Percentiles rank a stretch among this genome's conserved stretches.
phyloP scores from a whole-genome alignment of 352 stramenopile genomes.

The Globisporangium iwayamae region DNA sequence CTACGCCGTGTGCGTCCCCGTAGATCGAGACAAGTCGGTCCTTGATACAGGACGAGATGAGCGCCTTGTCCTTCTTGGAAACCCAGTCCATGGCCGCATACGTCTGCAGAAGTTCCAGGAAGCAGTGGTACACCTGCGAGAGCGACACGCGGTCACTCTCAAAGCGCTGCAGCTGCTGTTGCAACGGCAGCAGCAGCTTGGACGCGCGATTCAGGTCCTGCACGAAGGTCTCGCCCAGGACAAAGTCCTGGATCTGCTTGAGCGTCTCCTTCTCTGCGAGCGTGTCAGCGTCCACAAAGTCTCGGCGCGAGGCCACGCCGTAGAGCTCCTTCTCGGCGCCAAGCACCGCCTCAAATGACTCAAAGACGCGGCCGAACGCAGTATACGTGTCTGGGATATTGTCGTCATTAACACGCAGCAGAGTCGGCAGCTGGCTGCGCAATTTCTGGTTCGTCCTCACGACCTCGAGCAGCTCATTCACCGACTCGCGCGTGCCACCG shows the following conservation, averaged over 20 bases:
- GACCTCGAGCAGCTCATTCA: constrained; percentile 34
- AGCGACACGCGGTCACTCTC: constrained; percentile 36
- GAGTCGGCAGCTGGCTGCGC: constrained; percentile 23
- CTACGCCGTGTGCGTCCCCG: constrained; percentile 51
- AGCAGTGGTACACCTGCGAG: constrained; percentile 53
- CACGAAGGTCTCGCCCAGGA: constrained; percentile 57
- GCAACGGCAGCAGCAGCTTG: constrained; percentile 49
- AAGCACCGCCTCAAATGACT: constrained; percentile 43
- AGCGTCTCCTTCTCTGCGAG: constrained; percentile 41
- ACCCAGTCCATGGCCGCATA: constrained; percentile 58
- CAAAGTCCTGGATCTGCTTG: constrained; percentile 60
- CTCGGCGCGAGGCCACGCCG: constrained; percentile 43
- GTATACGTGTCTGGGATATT: too few relatives aligned
- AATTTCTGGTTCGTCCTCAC: constrained; percentile 46
- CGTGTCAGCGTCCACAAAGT: constrained; percentile 48
- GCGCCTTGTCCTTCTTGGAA: constrained; percentile 72
- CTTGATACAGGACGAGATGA: constrained; percentile 59
- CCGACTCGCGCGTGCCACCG: constrained; percentile 28
- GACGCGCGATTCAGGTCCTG: constrained; percentile 55
- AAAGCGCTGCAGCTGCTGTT: constrained; percentile 49
- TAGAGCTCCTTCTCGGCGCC: constrained; percentile 54
- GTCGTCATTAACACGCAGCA: constrained; percentile 9
- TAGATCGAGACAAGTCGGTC: constrained; percentile 70
- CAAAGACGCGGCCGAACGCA: constrained; percentile 20
- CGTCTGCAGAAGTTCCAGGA: constrained; percentile 39